These are phyloP conservation scores for Starmerella davenportii DNA, from an alignment of 805 yeast genomes.

Conservation along the genomic window DNA sequence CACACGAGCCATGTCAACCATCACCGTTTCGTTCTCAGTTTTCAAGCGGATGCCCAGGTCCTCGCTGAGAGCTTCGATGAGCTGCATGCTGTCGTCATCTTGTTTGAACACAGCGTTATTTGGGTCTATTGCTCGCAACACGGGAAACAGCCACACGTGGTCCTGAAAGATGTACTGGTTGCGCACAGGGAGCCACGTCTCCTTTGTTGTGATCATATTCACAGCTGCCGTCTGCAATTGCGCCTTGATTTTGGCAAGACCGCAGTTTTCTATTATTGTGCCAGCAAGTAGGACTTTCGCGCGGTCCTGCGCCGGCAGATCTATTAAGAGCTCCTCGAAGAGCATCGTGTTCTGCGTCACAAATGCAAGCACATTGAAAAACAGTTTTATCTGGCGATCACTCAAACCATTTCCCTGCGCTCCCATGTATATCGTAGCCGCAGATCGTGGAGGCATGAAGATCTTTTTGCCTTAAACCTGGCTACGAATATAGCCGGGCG, in stretches of 20 bases:
- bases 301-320: slow-evolving; percentile 7
- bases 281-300: slow-evolving; percentile 12
- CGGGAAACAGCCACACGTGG: slow-evolving; percentile 12
- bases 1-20: slow-evolving; percentile 6
- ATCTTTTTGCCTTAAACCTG: background rate
- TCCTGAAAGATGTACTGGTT: slow-evolving; percentile 12
- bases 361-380: slow-evolving; percentile 11
- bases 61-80: slow-evolving; percentile 6
- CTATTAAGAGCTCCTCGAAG: slow-evolving; percentile 9
- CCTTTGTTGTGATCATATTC: background rate
- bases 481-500: background rate
- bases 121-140: slow-evolving; percentile 14
- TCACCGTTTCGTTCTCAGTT: slow-evolving; percentile 1
- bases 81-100: slow-evolving; percentile 3
- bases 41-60: slow-evolving; percentile 5
- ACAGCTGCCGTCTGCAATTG: slow-evolving; percentile 1
- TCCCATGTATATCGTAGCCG: background rate
- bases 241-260: slow-evolving; percentile 6
- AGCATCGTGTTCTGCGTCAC: slow-evolving; percentile 6
- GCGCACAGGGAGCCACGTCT: slow-evolving; percentile 9
- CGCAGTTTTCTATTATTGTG: slow-evolving; percentile 13
- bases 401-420: background rate
- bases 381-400: slow-evolving; percentile 7
- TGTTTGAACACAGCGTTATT: slow-evolving; percentile 4
- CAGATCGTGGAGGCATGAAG: background rate